Percentiles rank a stretch among this genome's conserved stretches.
Conservation (phyloP, 768 basidiomycete genomes). For the Tylopilus cervinicoccineus region DNA sequence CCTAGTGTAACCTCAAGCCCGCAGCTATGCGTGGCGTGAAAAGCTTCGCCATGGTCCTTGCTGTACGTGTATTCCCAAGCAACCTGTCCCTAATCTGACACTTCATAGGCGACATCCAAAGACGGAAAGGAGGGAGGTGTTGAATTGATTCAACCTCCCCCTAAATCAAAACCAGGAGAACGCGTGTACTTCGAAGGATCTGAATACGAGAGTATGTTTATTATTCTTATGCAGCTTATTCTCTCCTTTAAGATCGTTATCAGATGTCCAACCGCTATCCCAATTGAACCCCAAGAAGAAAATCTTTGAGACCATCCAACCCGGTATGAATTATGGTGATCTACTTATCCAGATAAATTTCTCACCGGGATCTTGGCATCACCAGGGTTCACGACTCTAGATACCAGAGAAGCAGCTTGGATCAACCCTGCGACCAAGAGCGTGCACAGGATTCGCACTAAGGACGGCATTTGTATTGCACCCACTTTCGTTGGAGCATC, state of each 20-base stretch:
- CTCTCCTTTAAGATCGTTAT: constrained; percentile 2
- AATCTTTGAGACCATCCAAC: constrained; percentile 96
- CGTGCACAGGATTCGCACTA: constrained; percentile 83
- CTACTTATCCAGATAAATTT: constrained; percentile 3
- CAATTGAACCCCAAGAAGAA: constrained; percentile 99
- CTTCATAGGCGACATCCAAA: constrained; percentile 76
- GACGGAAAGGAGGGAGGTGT: constrained; percentile 88
- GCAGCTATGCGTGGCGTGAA: constrained; percentile 97
- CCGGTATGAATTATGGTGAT: constrained; percentile 44
- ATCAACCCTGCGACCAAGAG: constrained; percentile 75
- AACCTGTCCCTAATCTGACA: neutral
- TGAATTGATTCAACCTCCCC: constrained; percentile 87
- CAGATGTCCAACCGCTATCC: constrained; percentile 63
- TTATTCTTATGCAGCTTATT: neutral
- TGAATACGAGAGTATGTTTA: constrained; percentile 69
- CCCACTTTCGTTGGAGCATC: constrained; percentile 85
- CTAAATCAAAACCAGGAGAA: constrained; percentile 84
- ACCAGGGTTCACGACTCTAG: constrained; percentile 83
- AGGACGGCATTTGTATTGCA: constrained; percentile 76
- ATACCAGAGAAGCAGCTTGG: constrained; percentile 81
- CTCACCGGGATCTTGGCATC: neutral
- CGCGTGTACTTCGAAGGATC: constrained; percentile 92
- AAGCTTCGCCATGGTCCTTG: constrained; percentile 97
- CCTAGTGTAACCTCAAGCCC: constrained; percentile 89
- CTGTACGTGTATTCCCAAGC: constrained; percentile 44